phyloP scores from a whole-genome alignment of 2,329 filamentous ascomycete genomes.

The Neoscytalidium dimidiatum region DNA sequence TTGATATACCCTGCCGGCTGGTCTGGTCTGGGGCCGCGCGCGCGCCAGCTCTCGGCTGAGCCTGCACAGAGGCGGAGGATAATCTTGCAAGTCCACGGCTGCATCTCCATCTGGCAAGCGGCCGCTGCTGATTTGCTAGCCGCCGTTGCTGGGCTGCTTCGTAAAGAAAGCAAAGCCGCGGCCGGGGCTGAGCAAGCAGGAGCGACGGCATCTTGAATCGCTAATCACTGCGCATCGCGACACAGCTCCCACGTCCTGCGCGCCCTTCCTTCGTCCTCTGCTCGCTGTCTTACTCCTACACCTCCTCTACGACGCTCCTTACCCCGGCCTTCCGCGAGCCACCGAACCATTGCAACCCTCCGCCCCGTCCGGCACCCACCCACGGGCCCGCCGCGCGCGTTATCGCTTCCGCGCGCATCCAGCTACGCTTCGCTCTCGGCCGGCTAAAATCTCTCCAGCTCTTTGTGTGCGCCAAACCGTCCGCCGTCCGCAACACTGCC shows the following conservation, averaged over 20 bases:
- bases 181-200: neutral
- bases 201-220: neutral
- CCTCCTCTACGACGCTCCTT: neutral
- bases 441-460: neutral
- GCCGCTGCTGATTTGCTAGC: constrained; percentile 6
- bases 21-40: neutral
- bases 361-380: neutral
- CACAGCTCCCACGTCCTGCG: neutral
- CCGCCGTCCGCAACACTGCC: neutral
- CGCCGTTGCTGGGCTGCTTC: constrained; percentile 4
- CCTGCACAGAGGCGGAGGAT: neutral
- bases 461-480: neutral
- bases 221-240: neutral
- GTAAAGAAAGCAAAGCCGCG: constrained; percentile 4
- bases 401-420: constrained; percentile 15
- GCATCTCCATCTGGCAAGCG: neutral
- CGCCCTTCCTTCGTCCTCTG: neutral
- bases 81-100: neutral
- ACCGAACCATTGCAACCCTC: neutral
- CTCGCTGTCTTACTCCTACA: neutral
- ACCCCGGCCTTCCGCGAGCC: neutral
- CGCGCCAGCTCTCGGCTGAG: neutral
- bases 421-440: neutral
- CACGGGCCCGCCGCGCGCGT: neutral
- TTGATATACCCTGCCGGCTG: neutral